Conservation (phyloP, 805 yeast species). For the Candida maesae region DNA sequence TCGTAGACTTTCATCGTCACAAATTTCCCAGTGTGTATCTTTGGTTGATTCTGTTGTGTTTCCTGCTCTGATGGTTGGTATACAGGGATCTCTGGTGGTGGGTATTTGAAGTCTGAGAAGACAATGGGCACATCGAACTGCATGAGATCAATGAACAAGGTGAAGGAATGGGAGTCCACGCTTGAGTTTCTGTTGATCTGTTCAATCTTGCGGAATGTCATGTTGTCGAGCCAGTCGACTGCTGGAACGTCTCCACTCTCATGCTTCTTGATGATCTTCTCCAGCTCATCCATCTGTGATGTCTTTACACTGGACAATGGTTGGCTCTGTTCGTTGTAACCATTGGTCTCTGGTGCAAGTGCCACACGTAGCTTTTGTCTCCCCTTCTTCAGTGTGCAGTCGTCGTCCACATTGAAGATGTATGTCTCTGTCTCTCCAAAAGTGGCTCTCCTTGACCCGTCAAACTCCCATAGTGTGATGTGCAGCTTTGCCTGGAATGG, state of each 20-base stretch:
- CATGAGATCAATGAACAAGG: slow-evolving; percentile 51
- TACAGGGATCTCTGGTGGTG: slow-evolving; percentile 32
- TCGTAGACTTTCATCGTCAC: slow-evolving; percentile 49
- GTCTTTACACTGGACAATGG: slow-evolving; percentile 11
- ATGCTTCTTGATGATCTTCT: slow-evolving; percentile 52
- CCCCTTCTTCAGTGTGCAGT: slow-evolving; percentile 66
- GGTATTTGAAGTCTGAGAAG: slow-evolving; percentile 52
- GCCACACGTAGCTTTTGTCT: slow-evolving; percentile 54
- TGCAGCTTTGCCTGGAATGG: slow-evolving; percentile 57
- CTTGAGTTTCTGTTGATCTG: slow-evolving; percentile 21
- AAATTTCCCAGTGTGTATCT: slow-evolving; percentile 30
- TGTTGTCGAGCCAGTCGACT: slow-evolving; percentile 70
- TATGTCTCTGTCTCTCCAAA: slow-evolving; percentile 61
- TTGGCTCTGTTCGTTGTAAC: neutral
- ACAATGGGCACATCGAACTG: slow-evolving; percentile 72
- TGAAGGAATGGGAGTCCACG: slow-evolving; percentile 30
- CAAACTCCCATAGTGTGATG: slow-evolving; percentile 66
- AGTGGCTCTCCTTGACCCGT: slow-evolving; percentile 44
- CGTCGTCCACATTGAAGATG: slow-evolving; percentile 52
- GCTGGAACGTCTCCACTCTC: slow-evolving; percentile 63
- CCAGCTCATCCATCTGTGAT: slow-evolving; percentile 44
- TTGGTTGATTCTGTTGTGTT: slow-evolving; percentile 22
- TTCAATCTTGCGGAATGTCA: slow-evolving; percentile 52
- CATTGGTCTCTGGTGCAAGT: slow-evolving; percentile 29
- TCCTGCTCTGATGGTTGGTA: slow-evolving; percentile 42